These are phyloP conservation scores for Hexamita inflata DNA, from an alignment of 208 protist species.

Conservation along the genomic window DNA sequence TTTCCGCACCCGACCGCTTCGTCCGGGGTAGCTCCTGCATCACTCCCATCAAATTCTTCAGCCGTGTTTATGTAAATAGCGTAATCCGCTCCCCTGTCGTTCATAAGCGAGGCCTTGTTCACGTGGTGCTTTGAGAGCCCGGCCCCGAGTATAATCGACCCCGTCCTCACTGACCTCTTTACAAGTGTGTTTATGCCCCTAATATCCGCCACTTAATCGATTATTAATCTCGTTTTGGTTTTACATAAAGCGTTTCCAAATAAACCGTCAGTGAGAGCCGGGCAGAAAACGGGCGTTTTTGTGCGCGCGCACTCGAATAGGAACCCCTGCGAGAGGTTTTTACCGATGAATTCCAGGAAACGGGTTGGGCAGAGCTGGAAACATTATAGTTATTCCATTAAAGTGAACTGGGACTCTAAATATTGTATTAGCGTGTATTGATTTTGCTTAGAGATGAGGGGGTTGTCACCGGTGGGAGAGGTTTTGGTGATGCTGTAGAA, in stretches of 20 bases:
- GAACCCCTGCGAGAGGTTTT: too few species aligned
- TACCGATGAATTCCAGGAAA: too few species aligned
- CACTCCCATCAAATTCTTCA: conserved; percentile 86
- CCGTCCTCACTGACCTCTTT: conserved; percentile 68
- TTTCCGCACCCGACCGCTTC: conserved; percentile 96
- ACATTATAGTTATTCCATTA: too few species aligned
- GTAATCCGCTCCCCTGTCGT: conserved; percentile 87
- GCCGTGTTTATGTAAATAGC: conserved; percentile 84
- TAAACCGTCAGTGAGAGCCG: conserved; percentile 84
- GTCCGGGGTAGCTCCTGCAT: conserved; percentile 79
- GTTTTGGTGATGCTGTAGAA: too few species aligned
- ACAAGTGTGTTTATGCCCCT: conserved; percentile 75
- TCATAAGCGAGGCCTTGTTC: conserved; percentile 88
- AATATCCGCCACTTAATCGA: conserved; percentile 84
- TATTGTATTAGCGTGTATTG: too few species aligned
- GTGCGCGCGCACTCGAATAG: conserved; percentile 81
- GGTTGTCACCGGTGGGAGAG: too few species aligned
- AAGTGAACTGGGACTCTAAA: too few species aligned
- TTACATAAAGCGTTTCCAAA: conserved; percentile 99
- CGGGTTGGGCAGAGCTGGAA: too few species aligned
- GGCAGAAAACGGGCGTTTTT: conserved; percentile 92
- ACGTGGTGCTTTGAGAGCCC: conserved; percentile 94
- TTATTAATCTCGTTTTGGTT: conserved; percentile 72
- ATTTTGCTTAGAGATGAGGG: too few species aligned
- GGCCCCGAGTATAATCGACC: conserved; percentile 88